Percentiles rank a stretch among this genome's conserved stretches.
Evolutionary conservation across 345 rosid genomes (phyloP).

Genomic region (Linum tenue): DNA sequence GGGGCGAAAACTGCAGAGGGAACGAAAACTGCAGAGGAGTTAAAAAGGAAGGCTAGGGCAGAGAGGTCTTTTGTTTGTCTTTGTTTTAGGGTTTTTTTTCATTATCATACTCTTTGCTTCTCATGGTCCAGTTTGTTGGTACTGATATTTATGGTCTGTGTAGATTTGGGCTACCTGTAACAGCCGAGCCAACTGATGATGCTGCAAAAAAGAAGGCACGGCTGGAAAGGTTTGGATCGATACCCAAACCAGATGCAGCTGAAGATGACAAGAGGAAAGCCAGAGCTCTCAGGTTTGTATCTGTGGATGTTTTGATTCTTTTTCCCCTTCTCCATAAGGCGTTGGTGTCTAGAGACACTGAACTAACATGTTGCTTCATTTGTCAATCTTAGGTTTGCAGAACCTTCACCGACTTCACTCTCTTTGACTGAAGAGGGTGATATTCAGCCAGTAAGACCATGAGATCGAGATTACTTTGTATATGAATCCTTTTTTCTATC

Average conservation of each 20-base stretch:
- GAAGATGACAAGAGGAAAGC: slow-evolving; percentile 83
- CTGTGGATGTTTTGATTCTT: not conserved
- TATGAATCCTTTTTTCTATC: not conserved
- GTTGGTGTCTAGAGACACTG: slow-evolving; percentile 1
- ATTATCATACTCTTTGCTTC: not conserved
- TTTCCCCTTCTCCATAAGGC: not conserved
- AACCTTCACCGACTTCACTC: slow-evolving; percentile 35
- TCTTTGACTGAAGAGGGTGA: slow-evolving; percentile 42
- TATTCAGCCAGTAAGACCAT: slow-evolving; percentile 35
- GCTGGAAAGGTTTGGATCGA: slow-evolving; percentile 59
- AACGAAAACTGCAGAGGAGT: slow-evolving; percentile 55
- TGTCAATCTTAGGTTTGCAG: slow-evolving; percentile 45
- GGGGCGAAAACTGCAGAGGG: slow-evolving; percentile 28
- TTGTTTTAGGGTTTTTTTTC: not conserved
- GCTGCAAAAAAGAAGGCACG: slow-evolving; percentile 86
- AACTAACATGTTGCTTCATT: not conserved
- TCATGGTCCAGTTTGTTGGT: not conserved
- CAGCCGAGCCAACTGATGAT: slow-evolving; percentile 36
- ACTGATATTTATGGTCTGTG: not conserved
- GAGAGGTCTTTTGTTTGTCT: slow-evolving; percentile 50
- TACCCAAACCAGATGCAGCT: slow-evolving; percentile 38
- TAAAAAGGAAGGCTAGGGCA: slow-evolving; percentile 88
- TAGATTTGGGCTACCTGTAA: slow-evolving; percentile 64
- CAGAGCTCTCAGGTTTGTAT: slow-evolving; percentile 59
- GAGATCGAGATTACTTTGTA: slow-evolving; percentile 6